phyloP scores from a whole-genome alignment of 306 rosid genomes.

The Lathyrus aphaca region DNA sequence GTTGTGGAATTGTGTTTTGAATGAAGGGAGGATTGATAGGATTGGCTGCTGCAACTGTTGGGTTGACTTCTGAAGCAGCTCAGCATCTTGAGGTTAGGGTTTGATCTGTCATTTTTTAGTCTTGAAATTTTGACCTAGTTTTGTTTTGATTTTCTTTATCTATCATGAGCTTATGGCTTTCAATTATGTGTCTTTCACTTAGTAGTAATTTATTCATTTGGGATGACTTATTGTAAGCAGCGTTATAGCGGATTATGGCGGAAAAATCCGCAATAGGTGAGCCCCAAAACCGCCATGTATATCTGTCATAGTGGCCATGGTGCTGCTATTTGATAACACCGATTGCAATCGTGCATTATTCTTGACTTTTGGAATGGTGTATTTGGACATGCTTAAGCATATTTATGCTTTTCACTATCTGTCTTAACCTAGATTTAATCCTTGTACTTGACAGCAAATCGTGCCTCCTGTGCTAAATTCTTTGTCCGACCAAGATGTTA shows the following conservation, averaged over 20 bases:
- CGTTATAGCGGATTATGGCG: too few relatives aligned
- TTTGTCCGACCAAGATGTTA: slow-evolving; percentile 95
- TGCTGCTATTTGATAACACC: too few relatives aligned
- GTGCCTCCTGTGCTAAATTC: slow-evolving; percentile 91
- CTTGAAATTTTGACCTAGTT: not conserved
- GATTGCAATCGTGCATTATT: slow-evolving; percentile 12
- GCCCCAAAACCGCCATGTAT: too few relatives aligned
- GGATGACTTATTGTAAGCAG: slow-evolving; percentile 10
- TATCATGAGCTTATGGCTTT: slow-evolving; percentile 15
- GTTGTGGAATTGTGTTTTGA: not conserved
- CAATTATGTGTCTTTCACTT: not conserved
- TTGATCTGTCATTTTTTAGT: slow-evolving; percentile 1
- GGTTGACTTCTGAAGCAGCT: slow-evolving; percentile 85
- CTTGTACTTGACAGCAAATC: slow-evolving; percentile 71
- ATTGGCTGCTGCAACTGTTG: slow-evolving; percentile 99
- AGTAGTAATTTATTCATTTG: not conserved
- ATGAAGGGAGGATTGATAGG: slow-evolving; percentile 97
- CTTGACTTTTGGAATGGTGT: slow-evolving; percentile 28
- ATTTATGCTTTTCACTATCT: slow-evolving; percentile 17
- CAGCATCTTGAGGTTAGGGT: slow-evolving; percentile 93
- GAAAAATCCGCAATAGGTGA: too few relatives aligned
- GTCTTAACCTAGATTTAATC: slow-evolving; percentile 33
- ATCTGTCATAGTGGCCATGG: too few relatives aligned
- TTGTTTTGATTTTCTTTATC: slow-evolving; percentile 1
- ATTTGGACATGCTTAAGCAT: slow-evolving; percentile 18